These are phyloP conservation scores for Novymonas esmeraldas DNA, from an alignment of 208 protist species.

Conservation along the genomic window DNA sequence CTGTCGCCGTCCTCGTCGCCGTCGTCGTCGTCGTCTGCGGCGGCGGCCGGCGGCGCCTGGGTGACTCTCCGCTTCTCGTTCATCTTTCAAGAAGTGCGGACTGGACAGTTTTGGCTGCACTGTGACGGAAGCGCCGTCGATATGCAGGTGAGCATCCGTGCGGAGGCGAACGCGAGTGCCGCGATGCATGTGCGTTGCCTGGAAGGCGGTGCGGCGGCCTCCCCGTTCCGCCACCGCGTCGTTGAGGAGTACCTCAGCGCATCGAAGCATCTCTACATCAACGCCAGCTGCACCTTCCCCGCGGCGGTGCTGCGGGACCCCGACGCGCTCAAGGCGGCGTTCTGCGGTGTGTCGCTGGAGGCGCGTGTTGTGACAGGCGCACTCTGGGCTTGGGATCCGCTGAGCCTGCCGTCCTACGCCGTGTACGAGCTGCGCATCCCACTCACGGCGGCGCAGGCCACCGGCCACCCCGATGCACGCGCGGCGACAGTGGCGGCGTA, in stretches of 20 bases:
- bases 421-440: constrained; percentile 23
- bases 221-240: constrained; percentile 12
- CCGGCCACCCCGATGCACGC: background rate
- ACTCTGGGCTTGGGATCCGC: background rate
- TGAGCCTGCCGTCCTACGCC: constrained; percentile 14
- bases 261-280: constrained; percentile 16
- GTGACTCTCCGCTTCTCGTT: constrained; percentile 22
- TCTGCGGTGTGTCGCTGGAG: constrained; percentile 46
- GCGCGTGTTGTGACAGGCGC: constrained; percentile 3
- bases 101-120: constrained; percentile 34
- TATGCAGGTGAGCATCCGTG: constrained; percentile 15
- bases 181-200: constrained; percentile 8
- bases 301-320: constrained; percentile 8
- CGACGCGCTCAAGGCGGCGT: constrained; percentile 12
- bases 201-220: background rate
- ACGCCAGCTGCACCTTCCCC: constrained; percentile 39
- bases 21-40: too few relatives aligned
- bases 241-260: constrained; percentile 4
- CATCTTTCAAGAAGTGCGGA: constrained; percentile 24
- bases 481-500: background rate
- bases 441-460: background rate
- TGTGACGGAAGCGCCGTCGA: constrained; percentile 43
- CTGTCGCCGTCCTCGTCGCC: background rate
- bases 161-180: background rate
- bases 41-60: constrained; percentile 3